Evolutionary conservation across 116 monocot genomes (phyloP).

Genomic region (Dioscorea cayenensis): DNA sequence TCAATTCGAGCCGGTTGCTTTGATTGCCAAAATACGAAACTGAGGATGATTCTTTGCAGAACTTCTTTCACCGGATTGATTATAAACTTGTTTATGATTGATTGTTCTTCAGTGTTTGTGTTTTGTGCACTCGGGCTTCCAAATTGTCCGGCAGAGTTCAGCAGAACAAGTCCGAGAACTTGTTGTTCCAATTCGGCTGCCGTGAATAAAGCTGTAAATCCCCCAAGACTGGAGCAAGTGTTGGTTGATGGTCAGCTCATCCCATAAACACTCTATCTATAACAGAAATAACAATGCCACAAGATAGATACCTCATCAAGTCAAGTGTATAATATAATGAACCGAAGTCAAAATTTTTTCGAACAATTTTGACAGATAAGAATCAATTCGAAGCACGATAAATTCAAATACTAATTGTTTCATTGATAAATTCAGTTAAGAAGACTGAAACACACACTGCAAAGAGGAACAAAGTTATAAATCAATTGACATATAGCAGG

Average conservation of each 20-base stretch:
- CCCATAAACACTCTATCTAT: not conserved
- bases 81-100: slow-evolving; percentile 34
- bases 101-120: slow-evolving; percentile 24
- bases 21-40: slow-evolving; percentile 91
- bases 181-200: slow-evolving; percentile 65
- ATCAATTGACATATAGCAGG: not conserved
- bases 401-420: too few relatives aligned
- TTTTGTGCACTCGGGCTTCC: slow-evolving; percentile 22
- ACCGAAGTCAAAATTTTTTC: too few relatives aligned
- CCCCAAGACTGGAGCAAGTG: slow-evolving; percentile 67
- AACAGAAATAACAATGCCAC: not conserved
- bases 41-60: slow-evolving; percentile 59
- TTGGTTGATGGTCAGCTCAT: slow-evolving; percentile 7
- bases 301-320: not conserved
- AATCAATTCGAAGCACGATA: too few relatives aligned
- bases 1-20: slow-evolving; percentile 85
- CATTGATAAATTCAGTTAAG: too few relatives aligned
- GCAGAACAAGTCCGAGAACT: slow-evolving; percentile 57
- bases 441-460: too few relatives aligned
- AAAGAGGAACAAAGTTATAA: not conserved
- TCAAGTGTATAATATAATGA: too few relatives aligned
- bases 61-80: slow-evolving; percentile 78
- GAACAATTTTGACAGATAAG: too few relatives aligned
- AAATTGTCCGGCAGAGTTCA: slow-evolving; percentile 97
- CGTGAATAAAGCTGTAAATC: slow-evolving; percentile 84